Base-by-base conservation (phyloP, 495 filamentous ascomycete species). In the Bacidia rubella region DNA sequence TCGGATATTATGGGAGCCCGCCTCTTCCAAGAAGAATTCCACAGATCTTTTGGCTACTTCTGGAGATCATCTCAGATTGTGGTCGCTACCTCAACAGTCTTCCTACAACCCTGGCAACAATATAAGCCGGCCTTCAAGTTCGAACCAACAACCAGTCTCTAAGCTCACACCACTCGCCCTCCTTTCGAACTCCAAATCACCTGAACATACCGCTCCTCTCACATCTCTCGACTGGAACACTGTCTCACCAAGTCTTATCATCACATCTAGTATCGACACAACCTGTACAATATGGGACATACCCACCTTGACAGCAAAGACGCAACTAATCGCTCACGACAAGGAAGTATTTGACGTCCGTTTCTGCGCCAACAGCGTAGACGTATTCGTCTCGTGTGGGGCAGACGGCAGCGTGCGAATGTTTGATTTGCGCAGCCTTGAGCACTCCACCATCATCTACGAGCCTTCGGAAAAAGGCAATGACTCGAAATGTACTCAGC, bases 231-330 rank as follows among this genome's bases (percentile, higher is more conserved):
- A 99, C 68, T 99, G 92, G 92, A 99, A 99, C 56, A 92, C 85
- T 3, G 81, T 97, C 41, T 92, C 86, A 3, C 92, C 92, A 2
- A 95, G 89, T 63, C 69, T 97, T 38, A 99, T 99, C 60, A 99
- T 99, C 55, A 99, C 92, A 0, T 94, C 87, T 2, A 96, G 90
- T 64, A 99, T 99, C 56, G 92, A 99, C 64, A 99, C 92, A 0
- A 99, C 92, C 1, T 99, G 92, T 68, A 99, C 92, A n/a, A 97
- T 99, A 52, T 99, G 92, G 92, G 92, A 99, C 61, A 99, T 99
- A 25, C 92, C 92, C 2, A 95, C 92, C 2, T 70, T 99, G 55
- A 99, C 92, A 0, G 92, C 92, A 12, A 99, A 99, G 67, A 99
- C 92, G 1, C 92, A 99, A 66, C 69, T 99, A 12, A 99, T 99